Conservation (phyloP, 2,329 filamentous ascomycete species). For the Neurospora sp. region DNA sequence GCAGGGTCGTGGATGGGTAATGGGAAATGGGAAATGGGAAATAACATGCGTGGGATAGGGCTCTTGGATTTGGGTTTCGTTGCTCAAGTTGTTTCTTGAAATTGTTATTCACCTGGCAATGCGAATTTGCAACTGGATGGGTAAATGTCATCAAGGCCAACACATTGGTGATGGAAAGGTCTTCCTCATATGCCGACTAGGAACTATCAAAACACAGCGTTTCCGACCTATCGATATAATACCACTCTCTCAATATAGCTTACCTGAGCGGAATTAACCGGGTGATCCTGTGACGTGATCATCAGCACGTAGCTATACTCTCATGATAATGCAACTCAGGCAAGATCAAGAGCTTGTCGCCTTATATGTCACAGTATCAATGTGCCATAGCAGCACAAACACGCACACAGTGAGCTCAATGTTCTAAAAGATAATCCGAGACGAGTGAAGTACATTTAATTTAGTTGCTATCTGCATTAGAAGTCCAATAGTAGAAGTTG, state of each 20-base stretch:
- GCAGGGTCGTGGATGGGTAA: not conserved
- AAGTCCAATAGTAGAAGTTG: constrained; percentile 48
- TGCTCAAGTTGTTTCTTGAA: not conserved
- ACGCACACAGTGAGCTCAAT: not conserved
- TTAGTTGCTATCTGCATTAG: constrained; percentile 54
- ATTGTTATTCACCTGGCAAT: not conserved
- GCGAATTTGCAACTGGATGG: not conserved
- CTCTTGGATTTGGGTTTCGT: not conserved
- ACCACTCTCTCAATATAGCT: not conserved
- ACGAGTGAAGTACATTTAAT: constrained; percentile 22
- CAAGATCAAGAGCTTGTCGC: not conserved
- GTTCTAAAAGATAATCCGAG: not conserved
- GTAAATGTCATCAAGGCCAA: not conserved
- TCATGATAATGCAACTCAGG: not conserved
- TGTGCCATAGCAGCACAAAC: not conserved
- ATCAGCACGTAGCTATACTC: not conserved
- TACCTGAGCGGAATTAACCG: not conserved
- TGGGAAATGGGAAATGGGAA: not conserved
- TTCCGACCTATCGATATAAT: not conserved
- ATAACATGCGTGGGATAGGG: not conserved
- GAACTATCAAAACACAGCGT: not conserved
- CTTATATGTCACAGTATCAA: not conserved
- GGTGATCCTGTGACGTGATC: not conserved
- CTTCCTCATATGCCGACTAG: not conserved
- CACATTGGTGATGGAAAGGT: not conserved